Conservation (phyloP, 805 yeast species). For the Kodamaea leandrae region DNA sequence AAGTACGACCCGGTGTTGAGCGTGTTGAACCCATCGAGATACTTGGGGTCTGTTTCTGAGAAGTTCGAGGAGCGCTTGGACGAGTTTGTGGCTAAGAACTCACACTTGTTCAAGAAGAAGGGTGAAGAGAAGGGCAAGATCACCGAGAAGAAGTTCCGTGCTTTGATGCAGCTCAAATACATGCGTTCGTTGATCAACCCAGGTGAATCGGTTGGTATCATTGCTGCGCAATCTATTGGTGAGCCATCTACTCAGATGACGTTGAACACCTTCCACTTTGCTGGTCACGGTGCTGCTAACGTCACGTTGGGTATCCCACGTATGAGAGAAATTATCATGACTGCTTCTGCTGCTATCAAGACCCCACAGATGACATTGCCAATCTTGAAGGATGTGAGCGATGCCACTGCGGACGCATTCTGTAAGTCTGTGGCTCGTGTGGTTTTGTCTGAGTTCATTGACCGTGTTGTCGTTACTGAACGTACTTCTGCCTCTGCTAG, state of each 20-base stretch:
- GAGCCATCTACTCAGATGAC: conserved; percentile 99
- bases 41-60: conserved; percentile 91
- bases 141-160: conserved; percentile 82
- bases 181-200: conserved; percentile 95
- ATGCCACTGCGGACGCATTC: conserved; percentile 87
- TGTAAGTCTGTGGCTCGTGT: conserved; percentile 87
- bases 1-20: conserved; percentile 89
- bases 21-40: conserved; percentile 81
- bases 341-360: conserved; percentile 91
- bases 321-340: conserved; percentile 99
- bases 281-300: conserved; percentile 99
- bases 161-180: conserved; percentile 96
- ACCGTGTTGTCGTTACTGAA: conserved; percentile 81
- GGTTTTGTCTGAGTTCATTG: conserved; percentile 83
- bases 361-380: conserved; percentile 99
- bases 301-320: conserved; percentile 99
- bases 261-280: conserved; percentile 93
- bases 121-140: conserved; percentile 51
- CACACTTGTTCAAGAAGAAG: conserved; percentile 51
- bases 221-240: conserved; percentile 97
- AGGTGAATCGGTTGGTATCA: conserved; percentile 97
- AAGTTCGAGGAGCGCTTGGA: conserved; percentile 81
- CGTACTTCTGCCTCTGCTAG: conserved; percentile 64
- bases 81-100: conserved; percentile 55
- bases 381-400: conserved; percentile 71